Evolutionary conservation across 1,139 yeast species (phyloP).

Genomic region (Geotrichum klebahnii): DNA sequence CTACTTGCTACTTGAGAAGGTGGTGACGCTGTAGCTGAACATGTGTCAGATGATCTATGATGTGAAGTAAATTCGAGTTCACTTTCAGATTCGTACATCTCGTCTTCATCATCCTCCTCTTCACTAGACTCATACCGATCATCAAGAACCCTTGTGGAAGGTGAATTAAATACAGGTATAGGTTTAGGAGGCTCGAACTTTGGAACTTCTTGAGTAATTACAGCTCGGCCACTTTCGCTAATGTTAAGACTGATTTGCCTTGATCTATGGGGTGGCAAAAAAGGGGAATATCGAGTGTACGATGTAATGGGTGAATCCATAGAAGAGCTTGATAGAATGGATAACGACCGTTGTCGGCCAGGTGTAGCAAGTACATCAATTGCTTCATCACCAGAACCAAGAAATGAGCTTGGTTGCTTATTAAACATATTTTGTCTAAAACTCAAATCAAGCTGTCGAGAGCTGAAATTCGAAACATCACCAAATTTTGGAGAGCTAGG

Average conservation of each 20-base stretch:
- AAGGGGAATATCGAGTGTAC: neutral
- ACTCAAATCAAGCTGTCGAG: neutral
- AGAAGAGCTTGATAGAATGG: too few species aligned
- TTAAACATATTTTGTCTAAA: too few species aligned
- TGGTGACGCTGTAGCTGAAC: too few species aligned
- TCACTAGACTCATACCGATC: constrained; percentile 15
- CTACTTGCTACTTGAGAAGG: neutral
- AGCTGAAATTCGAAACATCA: constrained; percentile 6
- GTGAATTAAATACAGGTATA: too few species aligned
- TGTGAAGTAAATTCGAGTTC: neutral
- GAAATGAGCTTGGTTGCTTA: too few species aligned
- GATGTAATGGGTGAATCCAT: too few species aligned
- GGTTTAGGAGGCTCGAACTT: neutral
- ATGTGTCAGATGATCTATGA: too few species aligned
- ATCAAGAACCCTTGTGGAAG: too few species aligned
- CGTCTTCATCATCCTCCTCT: constrained; percentile 13
- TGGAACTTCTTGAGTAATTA: neutral
- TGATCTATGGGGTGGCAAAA: neutral
- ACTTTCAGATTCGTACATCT: neutral
- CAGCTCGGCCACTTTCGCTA: neutral
- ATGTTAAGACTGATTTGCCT: neutral
- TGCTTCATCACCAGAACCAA: too few species aligned
- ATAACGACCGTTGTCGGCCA: too few species aligned
- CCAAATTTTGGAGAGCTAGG: constrained; percentile 10
- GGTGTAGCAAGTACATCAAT: too few species aligned